Percentiles rank a stretch among this genome's conserved stretches.
Evolutionary conservation across 148 eudicot genomes (phyloP).

Genomic region (Gaultheria prostrata): DNA sequence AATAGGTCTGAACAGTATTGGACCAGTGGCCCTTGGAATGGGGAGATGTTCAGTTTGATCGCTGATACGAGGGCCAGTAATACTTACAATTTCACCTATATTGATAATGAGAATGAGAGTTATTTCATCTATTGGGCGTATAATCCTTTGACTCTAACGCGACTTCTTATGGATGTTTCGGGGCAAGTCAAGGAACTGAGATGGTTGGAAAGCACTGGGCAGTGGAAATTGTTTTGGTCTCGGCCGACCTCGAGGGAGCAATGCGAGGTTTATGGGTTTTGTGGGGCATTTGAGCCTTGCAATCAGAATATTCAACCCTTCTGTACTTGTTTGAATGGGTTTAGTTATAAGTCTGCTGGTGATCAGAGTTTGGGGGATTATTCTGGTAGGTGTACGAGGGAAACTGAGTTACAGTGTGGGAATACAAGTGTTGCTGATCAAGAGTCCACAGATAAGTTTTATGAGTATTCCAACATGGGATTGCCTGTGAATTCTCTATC

Average conservation of each 20-base stretch:
- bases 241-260: constrained; percentile 56
- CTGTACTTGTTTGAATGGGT: constrained; percentile 48
- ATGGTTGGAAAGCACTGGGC: constrained; percentile 35
- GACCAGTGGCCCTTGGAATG: constrained; percentile 45
- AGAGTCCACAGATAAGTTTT: constrained; percentile 28
- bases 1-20: constrained; percentile 28
- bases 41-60: constrained; percentile 34
- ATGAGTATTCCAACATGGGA: constrained; percentile 15
- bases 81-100: constrained; percentile 46
- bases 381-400: constrained; percentile 48
- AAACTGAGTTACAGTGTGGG: constrained; percentile 30
- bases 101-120: constrained; percentile 45
- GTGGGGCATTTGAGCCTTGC: constrained; percentile 56
- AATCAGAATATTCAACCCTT: constrained; percentile 31
- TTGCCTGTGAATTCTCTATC: not conserved
- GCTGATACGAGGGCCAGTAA: constrained; percentile 50
- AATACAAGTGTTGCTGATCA: constrained; percentile 16
- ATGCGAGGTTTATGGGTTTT: constrained; percentile 50
- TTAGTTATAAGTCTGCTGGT: constrained; percentile 7
- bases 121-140: constrained; percentile 41
- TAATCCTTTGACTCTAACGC: constrained; percentile 26
- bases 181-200: constrained; percentile 39
- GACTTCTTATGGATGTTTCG: constrained; percentile 49
- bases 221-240: constrained; percentile 56
- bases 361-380: constrained; percentile 49